Base-by-base conservation (phyloP, 495 filamentous ascomycete species). In the Neurospora sp. region DNA sequence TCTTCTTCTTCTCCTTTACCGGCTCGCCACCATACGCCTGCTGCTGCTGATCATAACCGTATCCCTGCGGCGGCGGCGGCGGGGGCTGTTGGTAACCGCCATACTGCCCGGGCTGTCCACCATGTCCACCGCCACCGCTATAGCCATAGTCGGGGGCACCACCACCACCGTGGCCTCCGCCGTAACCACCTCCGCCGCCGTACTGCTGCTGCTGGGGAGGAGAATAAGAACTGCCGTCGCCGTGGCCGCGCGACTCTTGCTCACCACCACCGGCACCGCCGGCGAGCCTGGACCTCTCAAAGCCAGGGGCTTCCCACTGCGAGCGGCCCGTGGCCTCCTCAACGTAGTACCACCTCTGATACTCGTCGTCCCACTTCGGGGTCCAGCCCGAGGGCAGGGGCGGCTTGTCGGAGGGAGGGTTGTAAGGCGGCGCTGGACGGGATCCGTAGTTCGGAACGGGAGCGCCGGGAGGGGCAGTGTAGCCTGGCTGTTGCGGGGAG, bases 291-390 rank as follows among this genome's bases (percentile, higher is more conserved):
- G 72, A 73, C 38, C 75, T 71, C 35, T 78, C 70, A 42, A 69
- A 79, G 27, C 82, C 83, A 5, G 88, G 88, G 0, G 82, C 80
- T 73, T 90, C 88, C 87, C 88, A 92, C 74, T 89, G 87, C 1
- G 88, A 82, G 71, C 86, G 86, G 44, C 88, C 89, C 11, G 86
- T 89, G 41, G 85, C 78, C 48, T 87, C 81, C 72, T 91, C 87
- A 53, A 88, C 82, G 76, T 86, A 91, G 81, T 87, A 89, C 78
- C 87, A 91, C 71, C 87, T 87, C 70, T 89, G 85, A 59, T 81
- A 78, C 48, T 80, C 82, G 48, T 84, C 82, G 71, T 91, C 89
- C 85, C 86, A 91, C 72, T 84, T 84, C 22, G 89, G 85, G 68
- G 81, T 76, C 90, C 90, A 91, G 73, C 88, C 90, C 0, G 79